phyloP scores from a whole-genome alignment of 495 filamentous ascomycete genomes.

The Diplogelasinospora grovesii region DNA sequence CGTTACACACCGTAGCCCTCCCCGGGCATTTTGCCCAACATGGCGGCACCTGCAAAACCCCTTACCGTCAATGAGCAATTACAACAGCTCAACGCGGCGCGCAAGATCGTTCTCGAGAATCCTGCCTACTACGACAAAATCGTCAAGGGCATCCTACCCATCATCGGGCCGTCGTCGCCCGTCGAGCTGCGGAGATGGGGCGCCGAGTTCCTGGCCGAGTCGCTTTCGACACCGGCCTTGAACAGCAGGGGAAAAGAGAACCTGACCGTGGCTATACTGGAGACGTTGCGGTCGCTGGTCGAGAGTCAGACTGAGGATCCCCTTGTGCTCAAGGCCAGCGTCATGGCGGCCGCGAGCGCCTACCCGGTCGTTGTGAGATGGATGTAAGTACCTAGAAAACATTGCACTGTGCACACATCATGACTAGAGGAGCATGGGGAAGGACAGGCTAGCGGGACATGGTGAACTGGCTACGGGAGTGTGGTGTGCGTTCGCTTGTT shows the following conservation, averaged over 20 bases:
- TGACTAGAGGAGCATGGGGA: neutral
- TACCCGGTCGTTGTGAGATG: slow-evolving; percentile 88
- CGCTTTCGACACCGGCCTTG: slow-evolving; percentile 81
- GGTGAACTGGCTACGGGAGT: too few relatives aligned
- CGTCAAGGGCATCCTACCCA: slow-evolving; percentile 80
- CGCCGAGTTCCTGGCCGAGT: slow-evolving; percentile 91
- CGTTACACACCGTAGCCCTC: neutral
- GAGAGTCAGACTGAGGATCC: slow-evolving; percentile 67
- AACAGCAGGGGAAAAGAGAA: slow-evolving; percentile 66
- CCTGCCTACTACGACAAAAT: slow-evolving; percentile 80
- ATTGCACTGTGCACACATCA: neutral
- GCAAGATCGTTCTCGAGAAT: slow-evolving; percentile 79
- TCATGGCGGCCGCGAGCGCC: slow-evolving; percentile 81
- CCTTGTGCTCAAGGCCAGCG: slow-evolving; percentile 68
- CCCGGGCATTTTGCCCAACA: slow-evolving; percentile 26
- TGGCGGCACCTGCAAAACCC: slow-evolving; percentile 34
- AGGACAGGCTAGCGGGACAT: too few relatives aligned
- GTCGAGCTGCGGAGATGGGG: slow-evolving; percentile 92
- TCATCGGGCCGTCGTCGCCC: slow-evolving; percentile 66
- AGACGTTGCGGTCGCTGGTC: slow-evolving; percentile 65
- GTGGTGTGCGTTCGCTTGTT: neutral
- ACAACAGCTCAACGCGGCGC: slow-evolving; percentile 76
- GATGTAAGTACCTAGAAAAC: slow-evolving; percentile 69
- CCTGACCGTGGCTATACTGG: slow-evolving; percentile 63
- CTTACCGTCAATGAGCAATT: slow-evolving; percentile 66